phyloP scores from a whole-genome alignment of 2,329 filamentous ascomycete species.

The Cordyceps tenuipes region DNA sequence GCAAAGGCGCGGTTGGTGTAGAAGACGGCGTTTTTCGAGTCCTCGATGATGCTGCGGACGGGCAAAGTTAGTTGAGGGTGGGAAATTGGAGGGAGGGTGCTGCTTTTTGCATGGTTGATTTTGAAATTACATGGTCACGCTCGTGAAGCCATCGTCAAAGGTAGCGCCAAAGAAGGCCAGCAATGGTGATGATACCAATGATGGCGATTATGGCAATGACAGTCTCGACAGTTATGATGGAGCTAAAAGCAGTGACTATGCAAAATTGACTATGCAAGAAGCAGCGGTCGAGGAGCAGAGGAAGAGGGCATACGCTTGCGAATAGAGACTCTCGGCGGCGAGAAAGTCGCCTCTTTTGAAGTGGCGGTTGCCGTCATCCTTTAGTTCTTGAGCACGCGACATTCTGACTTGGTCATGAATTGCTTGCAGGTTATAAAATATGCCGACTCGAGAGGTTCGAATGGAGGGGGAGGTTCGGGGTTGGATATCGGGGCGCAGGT shows the following conservation, averaged over 20 bases:
- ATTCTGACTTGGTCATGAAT: constrained; percentile 14
- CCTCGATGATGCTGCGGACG: constrained; percentile 58
- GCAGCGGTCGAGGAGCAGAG: background rate
- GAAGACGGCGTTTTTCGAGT: constrained; percentile 67
- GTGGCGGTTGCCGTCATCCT: constrained; percentile 53
- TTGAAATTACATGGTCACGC: too few species aligned
- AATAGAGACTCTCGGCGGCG: constrained; percentile 61
- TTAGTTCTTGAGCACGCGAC: constrained; percentile 34
- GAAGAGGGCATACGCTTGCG: constrained; percentile 51
- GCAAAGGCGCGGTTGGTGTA: constrained; percentile 88
- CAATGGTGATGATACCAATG: too few species aligned
- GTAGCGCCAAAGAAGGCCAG: too few species aligned
- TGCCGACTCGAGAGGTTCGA: background rate
- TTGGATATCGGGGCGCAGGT: background rate
- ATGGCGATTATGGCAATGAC: too few species aligned
- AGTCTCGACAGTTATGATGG: too few species aligned
- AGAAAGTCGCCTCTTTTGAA: constrained; percentile 59
- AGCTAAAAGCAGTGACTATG: too few species aligned
- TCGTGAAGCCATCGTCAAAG: too few species aligned
- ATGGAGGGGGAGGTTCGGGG: background rate
- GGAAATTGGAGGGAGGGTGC: background rate
- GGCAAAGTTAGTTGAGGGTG: too few species aligned
- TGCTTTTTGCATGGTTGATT: too few species aligned
- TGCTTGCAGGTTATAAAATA: background rate
- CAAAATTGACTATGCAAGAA: too few species aligned